Evolutionary conservation across 192 early-diverging fungal species (phyloP), one percentile per base, ranked within the genome.

Genomic region (Diversispora eburnea): DNA sequence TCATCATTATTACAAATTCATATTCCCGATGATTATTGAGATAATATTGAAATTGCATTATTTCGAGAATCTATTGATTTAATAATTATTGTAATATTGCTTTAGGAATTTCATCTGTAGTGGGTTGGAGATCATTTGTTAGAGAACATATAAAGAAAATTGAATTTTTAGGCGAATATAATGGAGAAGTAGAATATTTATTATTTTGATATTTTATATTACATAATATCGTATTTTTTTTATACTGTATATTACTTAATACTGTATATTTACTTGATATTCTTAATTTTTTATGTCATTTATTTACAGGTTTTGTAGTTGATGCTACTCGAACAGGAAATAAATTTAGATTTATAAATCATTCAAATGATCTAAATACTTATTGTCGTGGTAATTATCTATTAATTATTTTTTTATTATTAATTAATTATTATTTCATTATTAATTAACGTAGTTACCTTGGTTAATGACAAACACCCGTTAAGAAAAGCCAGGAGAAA

Each of bases 301-400:
- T 22, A 47, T 10, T 10, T 47, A 51, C 42, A 73, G 72, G 63
- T 20, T 51, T 43, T 15, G 72, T 73, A n/a, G 60, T 73, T 10
- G 72, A 73, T 17, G 72, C 72, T 8, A 73, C 72, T 42, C 59
- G 72, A 20, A 73, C 63, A 52, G 72, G 72, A 12, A 73, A 73
- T 19, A 73, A 73, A 54, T 73, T 73, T 63, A 52, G 72, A 39
- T 73, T 73, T 22, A 59, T 73, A 15, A 73, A 73, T 64, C 72
- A 73, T 73, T 73, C 72, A 19, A 43, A 58, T 15, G 59, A 62
- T 51, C 72, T 59, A n/a, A 73, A 73, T 39, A 17, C 60, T 52
- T 63, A 52, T 55, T 52, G 51, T 42, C 72, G 72, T 42, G 72
- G 72, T 73, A 64, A n/a, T 47, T 63, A 13, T 67, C n/a, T n/a